Evolutionary conservation across 1,139 yeast species (phyloP), one percentile per base, ranked within the genome.

Genomic region (Scheffersomyces segobiensis): DNA sequence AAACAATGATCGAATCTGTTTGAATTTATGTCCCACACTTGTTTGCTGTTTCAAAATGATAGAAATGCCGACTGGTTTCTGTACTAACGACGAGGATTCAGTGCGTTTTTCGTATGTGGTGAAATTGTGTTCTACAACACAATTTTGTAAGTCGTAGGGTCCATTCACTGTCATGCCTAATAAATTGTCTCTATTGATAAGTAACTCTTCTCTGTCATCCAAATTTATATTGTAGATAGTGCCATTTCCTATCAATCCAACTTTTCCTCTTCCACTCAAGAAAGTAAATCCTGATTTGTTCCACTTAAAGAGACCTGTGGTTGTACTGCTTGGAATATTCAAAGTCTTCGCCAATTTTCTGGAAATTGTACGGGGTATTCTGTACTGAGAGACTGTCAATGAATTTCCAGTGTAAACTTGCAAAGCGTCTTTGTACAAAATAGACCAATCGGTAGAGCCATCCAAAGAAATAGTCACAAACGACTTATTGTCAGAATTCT

Each of bases 361-460:
- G 32, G 83, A 74, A 6, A 84, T 72, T 2, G 63, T 68, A 32
- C 67, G 67, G 3, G 90, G 90, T n/a, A 78, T 59, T 39, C 67
- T 60, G 50, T 70, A 71, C 56, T 77, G 70, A 1, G 72, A 69
- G 2, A 85, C 67, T 18, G 71, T 67, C 53, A 87, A 71, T 0
- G 87, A 78, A 46, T 79, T 75, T 0, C 91, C 91, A 2, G 83
- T 71, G 62, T 79, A 85, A 0, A 79, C 82, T 55, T 84, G 85
- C 32, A 87, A 68, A 0, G 86, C 78, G 14, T 74, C 67, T 3
- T 76, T 72, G 52, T 81, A 75, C 53, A 87, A 73, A 3, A 87
- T 60, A 0, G 88, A 88, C 89, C 90, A 87, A 64, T 87, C 91
- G 26, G 71, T 71, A 0, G 82, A 72, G 1, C 91, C 91, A 62